Evolutionary conservation across 345 rosid genomes (phyloP).

Genomic region (Acer saccharum): DNA sequence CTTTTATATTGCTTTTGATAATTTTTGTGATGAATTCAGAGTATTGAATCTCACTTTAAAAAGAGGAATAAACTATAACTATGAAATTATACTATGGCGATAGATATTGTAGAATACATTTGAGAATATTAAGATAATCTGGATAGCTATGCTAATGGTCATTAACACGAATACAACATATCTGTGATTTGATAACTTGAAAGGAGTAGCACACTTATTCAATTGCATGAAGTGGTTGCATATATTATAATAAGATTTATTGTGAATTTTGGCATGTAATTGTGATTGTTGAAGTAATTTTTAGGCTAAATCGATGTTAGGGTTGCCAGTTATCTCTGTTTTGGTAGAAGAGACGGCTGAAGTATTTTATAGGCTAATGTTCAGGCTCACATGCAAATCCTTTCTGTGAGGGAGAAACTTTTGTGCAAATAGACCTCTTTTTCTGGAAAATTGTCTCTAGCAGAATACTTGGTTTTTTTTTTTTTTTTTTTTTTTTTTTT

Average conservation of each 20-base stretch:
- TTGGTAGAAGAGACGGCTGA: background rate
- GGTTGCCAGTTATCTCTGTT: background rate
- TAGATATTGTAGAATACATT: background rate
- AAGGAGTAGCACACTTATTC: background rate
- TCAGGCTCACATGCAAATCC: slow-evolving; percentile 4
- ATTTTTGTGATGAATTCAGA: background rate
- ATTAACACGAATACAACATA: background rate
- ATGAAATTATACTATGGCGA: background rate
- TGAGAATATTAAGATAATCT: background rate
- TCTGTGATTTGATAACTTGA: background rate
- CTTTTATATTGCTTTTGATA: background rate
- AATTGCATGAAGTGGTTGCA: background rate
- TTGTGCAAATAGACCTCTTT: too few species aligned
- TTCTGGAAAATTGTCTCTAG: background rate
- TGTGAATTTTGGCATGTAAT: background rate
- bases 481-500: too few species aligned
- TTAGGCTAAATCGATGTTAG: background rate
- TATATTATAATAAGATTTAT: background rate
- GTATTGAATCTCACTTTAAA: background rate
- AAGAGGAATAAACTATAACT: background rate
- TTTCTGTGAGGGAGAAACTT: background rate
- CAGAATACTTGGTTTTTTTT: background rate
- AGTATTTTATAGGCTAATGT: background rate
- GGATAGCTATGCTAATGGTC: background rate
- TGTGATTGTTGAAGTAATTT: slow-evolving; percentile 6